Evolutionary conservation across 1,284 basidiomycete genomes (phyloP), one percentile per base, ranked within the genome.

Genomic region (Somion occarium): DNA sequence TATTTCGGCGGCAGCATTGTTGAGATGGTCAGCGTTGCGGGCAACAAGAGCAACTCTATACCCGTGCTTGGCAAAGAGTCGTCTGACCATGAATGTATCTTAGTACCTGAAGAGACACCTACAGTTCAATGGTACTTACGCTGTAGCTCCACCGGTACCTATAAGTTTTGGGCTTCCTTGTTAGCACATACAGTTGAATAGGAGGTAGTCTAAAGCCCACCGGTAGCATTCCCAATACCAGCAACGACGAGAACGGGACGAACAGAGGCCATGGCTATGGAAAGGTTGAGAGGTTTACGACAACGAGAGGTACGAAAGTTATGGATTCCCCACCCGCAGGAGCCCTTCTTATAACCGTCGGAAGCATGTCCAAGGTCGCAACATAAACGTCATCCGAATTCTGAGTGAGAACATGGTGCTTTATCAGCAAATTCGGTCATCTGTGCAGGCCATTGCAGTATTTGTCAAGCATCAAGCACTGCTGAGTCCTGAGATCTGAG

Each of bases 21-120:
- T 69, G 9, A 87, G 69, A 19, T 72, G 63, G 19, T 80, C 79
- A 1, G 71, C 64, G 41, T 79, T 79, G 39, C 88, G 74, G 7
- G 85, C 83, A 44, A 90, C 73, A 44, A 90, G 66, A 0, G 87
- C 87, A 38, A 90, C 74, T 39, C 74, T 77, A 60, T 87, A 90
- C 1, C 87, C 86, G 30, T 77, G 67, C 60, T 79, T 79, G 3
- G 82, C 73, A 55, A 87, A 87, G 12, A 82, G 56, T 42, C 80
- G n/a, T n/a, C n/a, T n/a, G n/a, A n/a, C n/a, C n/a, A n/a, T n/a
- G n/a, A n/a, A n/a, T n/a, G n/a, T n/a, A n/a, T n/a, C n/a, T n/a
- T n/a, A n/a, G n/a, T n/a, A n/a, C n/a, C n/a, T n/a, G n/a, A n/a
- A n/a, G n/a, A n/a, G n/a, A n/a, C n/a, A n/a, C n/a, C n/a, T n/a